phyloP scores from a whole-genome alignment of 2,329 filamentous ascomycete species.

The Seiridium cupressi region DNA sequence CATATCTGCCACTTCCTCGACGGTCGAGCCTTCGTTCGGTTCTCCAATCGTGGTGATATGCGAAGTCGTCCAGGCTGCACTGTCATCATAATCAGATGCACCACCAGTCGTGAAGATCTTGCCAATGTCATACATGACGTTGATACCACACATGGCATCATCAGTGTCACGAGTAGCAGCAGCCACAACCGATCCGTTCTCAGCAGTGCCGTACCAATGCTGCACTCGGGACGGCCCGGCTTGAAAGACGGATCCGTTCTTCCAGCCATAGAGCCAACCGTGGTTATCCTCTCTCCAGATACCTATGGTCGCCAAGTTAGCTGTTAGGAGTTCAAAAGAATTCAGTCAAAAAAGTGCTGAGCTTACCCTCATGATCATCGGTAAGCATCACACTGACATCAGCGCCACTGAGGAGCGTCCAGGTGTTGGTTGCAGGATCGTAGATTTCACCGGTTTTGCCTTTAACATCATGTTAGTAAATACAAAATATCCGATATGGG shows the following conservation, averaged over 20 bases:
- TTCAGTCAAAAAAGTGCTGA: not conserved
- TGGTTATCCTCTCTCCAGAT: conserved; percentile 44
- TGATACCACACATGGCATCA: conserved; percentile 53
- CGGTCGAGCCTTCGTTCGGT: conserved; percentile 10
- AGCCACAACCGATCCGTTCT: conserved; percentile 34
- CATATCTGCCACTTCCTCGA: conserved; percentile 2
- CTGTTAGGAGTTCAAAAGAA: not conserved
- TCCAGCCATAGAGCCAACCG: conserved; percentile 48
- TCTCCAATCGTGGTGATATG: conserved; percentile 44
- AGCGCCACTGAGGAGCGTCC: conserved; percentile 35
- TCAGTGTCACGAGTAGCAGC: conserved; percentile 43
- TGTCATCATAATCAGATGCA: conserved; percentile 36
- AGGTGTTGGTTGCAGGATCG: conserved; percentile 33
- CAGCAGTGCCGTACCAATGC: conserved; percentile 54
- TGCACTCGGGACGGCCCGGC: conserved; percentile 52
- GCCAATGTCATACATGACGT: conserved; percentile 59
- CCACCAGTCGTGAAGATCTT: conserved; percentile 52
- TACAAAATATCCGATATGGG: too few species aligned
- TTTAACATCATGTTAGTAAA: not conserved
- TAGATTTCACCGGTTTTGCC: conserved; percentile 48
- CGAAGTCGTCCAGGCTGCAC: conserved; percentile 34
- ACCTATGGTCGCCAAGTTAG: not conserved
- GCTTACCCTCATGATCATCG: conserved; percentile 11
- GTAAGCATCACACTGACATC: conserved; percentile 41
- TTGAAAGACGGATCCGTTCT: conserved; percentile 46